Evolutionary conservation across 306 rosid genomes (phyloP).

Genomic region (Castanea sativa): DNA sequence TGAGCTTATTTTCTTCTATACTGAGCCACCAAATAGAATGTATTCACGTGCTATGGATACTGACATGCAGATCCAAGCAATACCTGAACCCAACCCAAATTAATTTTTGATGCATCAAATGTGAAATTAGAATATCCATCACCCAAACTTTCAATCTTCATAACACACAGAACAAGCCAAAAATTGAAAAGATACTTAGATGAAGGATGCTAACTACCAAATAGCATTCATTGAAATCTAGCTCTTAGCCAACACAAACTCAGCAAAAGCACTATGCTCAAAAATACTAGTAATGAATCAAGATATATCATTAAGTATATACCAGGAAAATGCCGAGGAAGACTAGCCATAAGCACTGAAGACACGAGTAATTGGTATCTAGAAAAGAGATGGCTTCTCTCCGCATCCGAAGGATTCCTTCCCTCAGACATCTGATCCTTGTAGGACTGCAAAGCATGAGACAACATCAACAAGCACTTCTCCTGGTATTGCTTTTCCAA

Average conservation of each 20-base stretch:
- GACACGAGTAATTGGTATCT: slow-evolving; percentile 69
- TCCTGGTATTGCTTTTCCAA: slow-evolving; percentile 77
- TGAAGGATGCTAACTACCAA: not conserved
- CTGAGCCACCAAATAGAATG: not conserved
- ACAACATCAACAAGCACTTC: slow-evolving; percentile 68
- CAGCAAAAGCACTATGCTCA: not conserved
- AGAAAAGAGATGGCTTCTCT: slow-evolving; percentile 51
- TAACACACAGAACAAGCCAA: not conserved
- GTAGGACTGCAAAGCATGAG: slow-evolving; percentile 69
- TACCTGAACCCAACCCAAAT: not conserved
- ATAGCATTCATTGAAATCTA: not conserved
- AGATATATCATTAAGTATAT: slow-evolving; percentile 8
- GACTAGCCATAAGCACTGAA: slow-evolving; percentile 80
- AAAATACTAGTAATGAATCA: not conserved
- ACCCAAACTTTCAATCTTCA: not conserved
- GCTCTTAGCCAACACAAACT: not conserved
- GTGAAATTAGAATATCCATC: not conserved
- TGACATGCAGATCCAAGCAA: not conserved
- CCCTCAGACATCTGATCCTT: slow-evolving; percentile 47
- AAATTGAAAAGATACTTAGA: not conserved
- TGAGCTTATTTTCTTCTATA: not conserved
- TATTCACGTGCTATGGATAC: not conserved
- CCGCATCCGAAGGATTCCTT: slow-evolving; percentile 40
- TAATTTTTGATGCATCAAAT: not conserved
- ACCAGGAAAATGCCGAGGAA: slow-evolving; percentile 89